These are phyloP conservation scores for Tilletia walkeri DNA, from an alignment of 1,284 basidiomycete genomes.

Conservation along the genomic window DNA sequence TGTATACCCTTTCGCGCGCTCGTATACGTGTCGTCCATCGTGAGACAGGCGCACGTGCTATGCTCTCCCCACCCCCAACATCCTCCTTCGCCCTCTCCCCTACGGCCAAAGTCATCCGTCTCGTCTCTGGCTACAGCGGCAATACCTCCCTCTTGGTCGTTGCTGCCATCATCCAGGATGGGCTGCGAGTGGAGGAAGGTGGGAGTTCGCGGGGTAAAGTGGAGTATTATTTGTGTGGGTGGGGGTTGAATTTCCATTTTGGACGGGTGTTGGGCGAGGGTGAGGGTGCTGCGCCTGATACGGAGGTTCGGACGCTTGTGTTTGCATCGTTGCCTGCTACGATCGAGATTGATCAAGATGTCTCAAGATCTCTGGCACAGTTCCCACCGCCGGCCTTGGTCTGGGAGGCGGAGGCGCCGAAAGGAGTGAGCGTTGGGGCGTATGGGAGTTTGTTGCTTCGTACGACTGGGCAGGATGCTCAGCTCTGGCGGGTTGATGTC, in stretches of 20 bases:
- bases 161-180: background rate
- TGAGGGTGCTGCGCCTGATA: too few species aligned
- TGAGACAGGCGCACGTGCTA: background rate
- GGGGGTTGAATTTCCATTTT: slow-evolving; percentile 1
- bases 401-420: too few species aligned
- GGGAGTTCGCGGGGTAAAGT: background rate
- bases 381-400: too few species aligned
- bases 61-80: background rate
- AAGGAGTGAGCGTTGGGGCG: too few species aligned
- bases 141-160: background rate
- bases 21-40: background rate
- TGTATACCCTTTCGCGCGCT: slow-evolving; percentile 9
- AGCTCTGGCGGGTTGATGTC: slow-evolving; percentile 10
- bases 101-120: background rate
- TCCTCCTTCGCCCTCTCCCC: background rate
- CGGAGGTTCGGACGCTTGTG: too few species aligned
- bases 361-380: too few species aligned
- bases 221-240: background rate
- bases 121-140: background rate
- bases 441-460: too few species aligned
- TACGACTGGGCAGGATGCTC: background rate
- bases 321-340: too few species aligned
- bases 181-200: background rate
- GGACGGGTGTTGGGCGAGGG: background rate
- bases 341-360: too few species aligned